These are phyloP conservation scores for Cladosporium sp. DNA, from an alignment of 2,329 filamentous ascomycete genomes.

Conservation along the genomic window DNA sequence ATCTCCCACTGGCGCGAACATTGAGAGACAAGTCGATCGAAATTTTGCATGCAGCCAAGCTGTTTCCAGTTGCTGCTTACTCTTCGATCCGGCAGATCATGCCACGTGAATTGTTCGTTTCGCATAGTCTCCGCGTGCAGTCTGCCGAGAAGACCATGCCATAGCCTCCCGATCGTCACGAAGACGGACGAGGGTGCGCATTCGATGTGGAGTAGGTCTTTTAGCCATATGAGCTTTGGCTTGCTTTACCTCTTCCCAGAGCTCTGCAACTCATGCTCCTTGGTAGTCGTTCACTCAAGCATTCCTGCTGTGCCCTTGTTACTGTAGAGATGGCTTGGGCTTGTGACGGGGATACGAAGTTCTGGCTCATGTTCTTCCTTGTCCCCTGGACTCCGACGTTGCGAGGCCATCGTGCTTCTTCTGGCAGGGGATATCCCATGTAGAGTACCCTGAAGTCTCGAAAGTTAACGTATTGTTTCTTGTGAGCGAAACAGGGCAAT, in stretches of 20 bases:
- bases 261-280: neutral
- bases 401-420: neutral
- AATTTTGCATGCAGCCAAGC: neutral
- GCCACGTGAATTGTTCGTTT: neutral
- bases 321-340: neutral
- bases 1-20: neutral
- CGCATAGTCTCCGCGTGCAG: neutral
- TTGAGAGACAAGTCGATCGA: neutral
- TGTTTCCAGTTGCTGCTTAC: neutral
- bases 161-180: neutral
- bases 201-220: neutral
- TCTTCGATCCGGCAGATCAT: neutral
- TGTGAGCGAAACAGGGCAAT: too few relatives aligned
- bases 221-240: neutral
- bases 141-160: neutral
- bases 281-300: neutral
- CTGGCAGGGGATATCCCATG: neutral
- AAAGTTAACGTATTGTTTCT: too few relatives aligned
- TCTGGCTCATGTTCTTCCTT: neutral
- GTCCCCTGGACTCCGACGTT: neutral
- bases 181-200: neutral
- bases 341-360: neutral
- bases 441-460: too few relatives aligned
- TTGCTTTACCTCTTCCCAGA: neutral
- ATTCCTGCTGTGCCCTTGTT: neutral